Evolutionary conservation across 345 rosid species (phyloP).

Genomic region (Ceriops decandra): DNA sequence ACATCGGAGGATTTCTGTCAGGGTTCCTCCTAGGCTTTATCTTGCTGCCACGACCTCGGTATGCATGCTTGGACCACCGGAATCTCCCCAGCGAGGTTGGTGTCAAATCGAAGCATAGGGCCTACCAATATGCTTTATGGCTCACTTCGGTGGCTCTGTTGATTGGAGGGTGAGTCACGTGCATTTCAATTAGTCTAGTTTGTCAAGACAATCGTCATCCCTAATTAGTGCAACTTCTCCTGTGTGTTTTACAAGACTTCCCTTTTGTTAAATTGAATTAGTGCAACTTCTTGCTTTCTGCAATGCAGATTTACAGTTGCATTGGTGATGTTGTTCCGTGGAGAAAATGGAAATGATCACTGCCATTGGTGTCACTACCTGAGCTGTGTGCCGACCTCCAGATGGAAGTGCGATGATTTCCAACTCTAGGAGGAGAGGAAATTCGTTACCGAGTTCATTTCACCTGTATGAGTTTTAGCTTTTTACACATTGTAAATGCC

Average conservation of each 20-base stretch:
- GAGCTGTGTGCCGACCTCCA: constrained; percentile 28
- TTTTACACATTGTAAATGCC: not conserved
- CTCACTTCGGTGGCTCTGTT: constrained; percentile 16
- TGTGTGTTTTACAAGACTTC: too few relatives aligned
- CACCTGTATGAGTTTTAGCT: not conserved
- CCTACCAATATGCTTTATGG: constrained; percentile 24
- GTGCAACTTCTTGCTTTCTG: not conserved
- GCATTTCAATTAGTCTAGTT: too few relatives aligned
- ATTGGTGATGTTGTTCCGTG: constrained; percentile 31
- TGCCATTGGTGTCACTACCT: constrained; percentile 33
- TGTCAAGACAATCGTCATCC: too few relatives aligned
- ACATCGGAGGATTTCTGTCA: constrained; percentile 25
- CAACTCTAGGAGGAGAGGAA: not conserved
- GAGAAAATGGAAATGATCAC: constrained; percentile 23
- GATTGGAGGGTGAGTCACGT: constrained; percentile 20
- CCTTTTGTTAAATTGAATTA: not conserved
- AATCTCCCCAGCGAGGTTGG: constrained; percentile 8
- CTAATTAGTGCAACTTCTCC: too few relatives aligned
- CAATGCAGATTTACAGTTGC: constrained; percentile 20
- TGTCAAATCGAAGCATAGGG: constrained; percentile 19
- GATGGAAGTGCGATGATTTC: constrained; percentile 22
- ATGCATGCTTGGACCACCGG: constrained; percentile 12
- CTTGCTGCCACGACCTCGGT: constrained; percentile 22
- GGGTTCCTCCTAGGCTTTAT: constrained; percentile 27
- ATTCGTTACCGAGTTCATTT: too few relatives aligned